These are phyloP conservation scores for Leavenworthia alabamica DNA, from an alignment of 345 rosid genomes.

Conservation along the genomic window DNA sequence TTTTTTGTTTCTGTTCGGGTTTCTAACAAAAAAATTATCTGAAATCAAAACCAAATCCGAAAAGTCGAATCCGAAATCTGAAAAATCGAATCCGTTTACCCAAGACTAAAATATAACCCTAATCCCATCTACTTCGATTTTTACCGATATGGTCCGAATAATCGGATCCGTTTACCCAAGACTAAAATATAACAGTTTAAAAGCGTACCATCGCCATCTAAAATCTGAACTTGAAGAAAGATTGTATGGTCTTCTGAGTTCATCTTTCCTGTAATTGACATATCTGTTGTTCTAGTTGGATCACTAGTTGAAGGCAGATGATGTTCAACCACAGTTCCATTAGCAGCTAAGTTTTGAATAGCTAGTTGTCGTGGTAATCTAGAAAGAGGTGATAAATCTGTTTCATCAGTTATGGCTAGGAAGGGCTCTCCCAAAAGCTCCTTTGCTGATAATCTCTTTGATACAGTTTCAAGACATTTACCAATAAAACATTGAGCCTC, in stretches of 20 bases:
- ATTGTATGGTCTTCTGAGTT: slow-evolving; percentile 71
- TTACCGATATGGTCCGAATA: too few species aligned
- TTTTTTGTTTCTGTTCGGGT: too few species aligned
- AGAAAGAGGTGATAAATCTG: slow-evolving; percentile 17
- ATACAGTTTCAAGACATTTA: slow-evolving; percentile 64
- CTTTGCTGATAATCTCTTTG: slow-evolving; percentile 67
- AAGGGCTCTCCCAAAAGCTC: slow-evolving; percentile 71
- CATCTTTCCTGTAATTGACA: slow-evolving; percentile 76
- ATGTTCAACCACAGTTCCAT: slow-evolving; percentile 25
- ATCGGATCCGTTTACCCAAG: too few species aligned
- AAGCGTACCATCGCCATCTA: slow-evolving; percentile 56
- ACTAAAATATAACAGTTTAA: too few species aligned
- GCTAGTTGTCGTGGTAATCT: slow-evolving; percentile 24
- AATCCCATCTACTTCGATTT: too few species aligned
- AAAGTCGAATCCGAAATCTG: too few species aligned
- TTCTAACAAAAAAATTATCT: too few species aligned
- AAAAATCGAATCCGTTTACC: too few species aligned
- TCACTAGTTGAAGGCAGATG: slow-evolving; percentile 29
- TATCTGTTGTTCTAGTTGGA: slow-evolving; percentile 53
- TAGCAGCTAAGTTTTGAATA: slow-evolving; percentile 27
- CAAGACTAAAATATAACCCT: too few species aligned
- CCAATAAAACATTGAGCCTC: slow-evolving; percentile 70
- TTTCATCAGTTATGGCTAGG: slow-evolving; percentile 42
- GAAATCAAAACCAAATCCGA: too few species aligned
- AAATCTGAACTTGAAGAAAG: slow-evolving; percentile 80